Conservation (phyloP, 2,329 filamentous ascomycete genomes). For the Ramichloridium luteum region DNA sequence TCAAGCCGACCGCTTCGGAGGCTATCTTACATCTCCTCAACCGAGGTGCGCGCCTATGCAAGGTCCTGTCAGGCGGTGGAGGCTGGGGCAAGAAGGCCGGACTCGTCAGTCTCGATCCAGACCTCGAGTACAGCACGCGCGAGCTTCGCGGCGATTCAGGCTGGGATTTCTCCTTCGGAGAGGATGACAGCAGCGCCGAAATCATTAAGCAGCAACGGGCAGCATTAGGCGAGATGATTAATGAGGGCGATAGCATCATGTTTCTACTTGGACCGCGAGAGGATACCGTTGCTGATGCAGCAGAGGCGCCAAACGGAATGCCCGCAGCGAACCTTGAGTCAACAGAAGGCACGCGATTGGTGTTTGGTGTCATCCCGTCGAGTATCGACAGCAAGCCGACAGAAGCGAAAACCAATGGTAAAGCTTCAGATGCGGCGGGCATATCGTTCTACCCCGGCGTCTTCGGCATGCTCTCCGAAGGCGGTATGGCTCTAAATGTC, state of each 20-base stretch:
- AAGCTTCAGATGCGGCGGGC: too few species aligned
- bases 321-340: too few species aligned
- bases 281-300: too few species aligned
- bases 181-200: constrained; percentile 23
- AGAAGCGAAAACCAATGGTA: too few species aligned
- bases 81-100: constrained; percentile 76
- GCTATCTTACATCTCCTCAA: background rate
- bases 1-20: background rate
- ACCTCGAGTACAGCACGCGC: constrained; percentile 40
- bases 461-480: constrained; percentile 53
- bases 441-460: constrained; percentile 22
- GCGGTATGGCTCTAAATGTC: constrained; percentile 44
- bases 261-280: constrained; percentile 43
- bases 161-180: constrained; percentile 34
- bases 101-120: constrained; percentile 64
- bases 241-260: constrained; percentile 52
- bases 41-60: constrained; percentile 31
- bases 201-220: constrained; percentile 24
- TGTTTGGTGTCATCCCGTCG: constrained; percentile 34
- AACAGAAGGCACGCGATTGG: too few species aligned
- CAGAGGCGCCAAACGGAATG: too few species aligned
- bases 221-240: constrained; percentile 44
- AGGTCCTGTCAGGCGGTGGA: constrained; percentile 62
- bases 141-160: constrained; percentile 45
- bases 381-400: constrained; percentile 33